Base-by-base conservation (phyloP, 2,329 filamentous ascomycete species). In the Cercospora berteroae region DNA sequence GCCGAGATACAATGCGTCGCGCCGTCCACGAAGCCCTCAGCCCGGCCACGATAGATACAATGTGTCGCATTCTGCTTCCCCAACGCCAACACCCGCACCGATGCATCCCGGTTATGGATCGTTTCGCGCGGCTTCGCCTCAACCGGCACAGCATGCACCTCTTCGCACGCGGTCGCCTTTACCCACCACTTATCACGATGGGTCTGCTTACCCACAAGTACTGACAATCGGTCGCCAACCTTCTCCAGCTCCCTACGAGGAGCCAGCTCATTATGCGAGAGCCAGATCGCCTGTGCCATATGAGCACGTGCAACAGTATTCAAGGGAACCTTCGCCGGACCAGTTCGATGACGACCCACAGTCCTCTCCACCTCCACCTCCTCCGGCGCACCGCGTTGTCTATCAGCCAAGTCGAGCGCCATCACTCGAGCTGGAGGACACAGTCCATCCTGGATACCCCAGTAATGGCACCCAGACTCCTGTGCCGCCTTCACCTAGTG, bases 281-380 rank as follows among this genome's bases (percentile, higher is more conserved):
- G 63, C 69, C 44, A 66, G 69, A 27, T 73, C 72, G 23, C 68
- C 67, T 36, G 63, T 61, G 20, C 67, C 66, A 12, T 68, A 65
- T 42, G 69, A 74, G 25, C 72, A 78, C 56, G 66, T 68, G 27
- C 67, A 71, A 69, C 65, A 72, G 31, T 74, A 79, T 59, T 50
- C 61, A 6, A 20, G 57, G 23, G 56, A 62, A 10, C 44, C 62
- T 12, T 67, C 61, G 6, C 57, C 61, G 20, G 23, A 61, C 25
- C 74, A 73, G 13, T 64, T 70, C 33, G 71, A 79, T 20, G 78
- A 82, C 10, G 76, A 83, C 55, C 80, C 81, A 42, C 85, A 86
- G 48, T 88, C 87, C 20, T 92, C 93, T 18, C 93, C 93, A 7
- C 93, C 93, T 1, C 89, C 93, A 2, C 93, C 94, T 8, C 93